A percentile compares a stretch with the other conserved stretches of the same genome.
Evolutionary conservation across 106 monocot genomes (phyloP).

Genomic region (Dendrobium chrysotoxum): DNA sequence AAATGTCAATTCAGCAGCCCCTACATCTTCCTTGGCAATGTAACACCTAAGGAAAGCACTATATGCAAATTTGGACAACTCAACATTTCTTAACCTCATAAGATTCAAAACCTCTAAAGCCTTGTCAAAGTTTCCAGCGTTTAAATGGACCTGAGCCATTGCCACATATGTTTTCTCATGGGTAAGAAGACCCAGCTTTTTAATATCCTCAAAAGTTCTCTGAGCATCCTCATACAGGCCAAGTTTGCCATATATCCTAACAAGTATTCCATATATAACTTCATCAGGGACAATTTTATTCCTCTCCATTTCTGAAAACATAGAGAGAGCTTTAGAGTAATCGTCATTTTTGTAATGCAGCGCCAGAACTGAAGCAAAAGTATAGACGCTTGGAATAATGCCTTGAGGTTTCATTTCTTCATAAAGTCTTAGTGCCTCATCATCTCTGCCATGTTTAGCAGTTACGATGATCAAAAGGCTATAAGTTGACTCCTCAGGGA

Average conservation of each 20-base stretch:
- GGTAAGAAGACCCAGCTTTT: constrained; percentile 56
- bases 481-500: constrained; percentile 80
- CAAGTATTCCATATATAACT: constrained; percentile 89
- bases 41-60: constrained; percentile 69
- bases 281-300: constrained; percentile 73
- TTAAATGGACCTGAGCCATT: constrained; percentile 90
- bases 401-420: constrained; percentile 67
- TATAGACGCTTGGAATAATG: constrained; percentile 76
- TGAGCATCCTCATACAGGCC: constrained; percentile 84
- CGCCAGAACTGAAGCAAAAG: constrained; percentile 68
- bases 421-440: constrained; percentile 58
- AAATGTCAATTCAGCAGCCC: constrained; percentile 66
- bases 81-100: constrained; percentile 56
- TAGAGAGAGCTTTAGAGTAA: constrained; percentile 78
- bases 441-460: constrained; percentile 41
- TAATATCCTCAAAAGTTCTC: constrained; percentile 54
- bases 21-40: constrained; percentile 58
- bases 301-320: constrained; percentile 76
- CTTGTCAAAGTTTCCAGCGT: constrained; percentile 52
- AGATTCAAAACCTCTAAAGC: constrained; percentile 64
- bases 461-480: constrained; percentile 59
- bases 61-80: constrained; percentile 58
- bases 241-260: constrained; percentile 95
- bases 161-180: constrained; percentile 85
- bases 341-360: constrained; percentile 63